Evolutionary conservation across 78 protist genomes (phyloP), one percentile per base, ranked within the genome.

Genomic region (Pigoraptor vietnamica): DNA sequence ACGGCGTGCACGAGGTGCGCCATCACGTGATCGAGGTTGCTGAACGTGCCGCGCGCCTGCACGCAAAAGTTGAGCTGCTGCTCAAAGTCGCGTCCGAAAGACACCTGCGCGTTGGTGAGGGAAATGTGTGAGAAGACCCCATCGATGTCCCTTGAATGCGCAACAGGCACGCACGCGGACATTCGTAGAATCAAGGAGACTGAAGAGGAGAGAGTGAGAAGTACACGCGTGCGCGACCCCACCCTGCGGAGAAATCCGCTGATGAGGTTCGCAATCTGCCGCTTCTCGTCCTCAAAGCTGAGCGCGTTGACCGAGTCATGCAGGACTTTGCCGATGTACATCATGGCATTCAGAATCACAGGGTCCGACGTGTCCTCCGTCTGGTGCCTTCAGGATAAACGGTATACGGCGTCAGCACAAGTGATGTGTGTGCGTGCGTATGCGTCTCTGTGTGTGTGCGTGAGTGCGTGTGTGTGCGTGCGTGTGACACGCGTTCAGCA

Each of bases 301-400:
- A 94, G 88, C 40, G 94, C 86, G 90, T 94, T 92, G 56, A 97
- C 36, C 37, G 97, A 89, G 90, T 97, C 98, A 86, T 97, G 98
- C 90, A 94, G 84, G 34, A 93, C 90, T 67, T 92, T 95, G 82
- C 92, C 93, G 88, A 95, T 35, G 33, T 92, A 93, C 90, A 97
- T 92, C 56, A 96, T 90, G 37, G 92, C 93, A 81, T 93, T 93
- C 35, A 96, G 83, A 0, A 91, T 37, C 33, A 93, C 87, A 39
- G 95, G 97, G 82, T 96, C 98, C 6, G 95, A 33, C 0, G 82
- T 89, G 2, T 0, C 25, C 38, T 23, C 86, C 39, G 0, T 79
- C 48, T 40, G 36, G 37, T 87, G 79, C 14, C 24, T 0, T 0
- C 32, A 81, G n/a, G n/a, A n/a, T n/a, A n/a, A n/a, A n/a, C n/a